Percentiles rank a stretch among this genome's conserved stretches.
These are phyloP conservation scores for Arthrocladium fulminans DNA, from an alignment of 2,329 filamentous ascomycete genomes.

Conservation along the genomic window DNA sequence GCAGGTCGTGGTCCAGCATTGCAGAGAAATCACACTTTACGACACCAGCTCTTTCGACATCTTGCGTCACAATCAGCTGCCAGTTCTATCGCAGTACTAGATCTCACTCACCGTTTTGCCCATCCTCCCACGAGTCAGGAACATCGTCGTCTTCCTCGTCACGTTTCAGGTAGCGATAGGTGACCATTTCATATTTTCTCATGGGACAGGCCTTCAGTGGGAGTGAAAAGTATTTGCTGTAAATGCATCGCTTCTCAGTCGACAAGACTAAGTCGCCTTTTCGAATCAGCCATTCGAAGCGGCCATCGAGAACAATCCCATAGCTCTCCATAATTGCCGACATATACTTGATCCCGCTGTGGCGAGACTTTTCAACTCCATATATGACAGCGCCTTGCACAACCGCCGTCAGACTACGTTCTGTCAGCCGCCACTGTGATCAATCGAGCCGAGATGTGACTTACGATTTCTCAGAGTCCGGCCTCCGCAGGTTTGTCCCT, in stretches of 20 bases:
- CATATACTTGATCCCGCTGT: not conserved
- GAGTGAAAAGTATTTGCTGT: not conserved
- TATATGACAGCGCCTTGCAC: slow-evolving; percentile 5
- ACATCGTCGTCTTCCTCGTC: slow-evolving; percentile 2
- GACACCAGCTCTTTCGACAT: not conserved
- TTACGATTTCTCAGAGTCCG: not conserved
- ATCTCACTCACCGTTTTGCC: not conserved
- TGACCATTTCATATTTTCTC: not conserved
- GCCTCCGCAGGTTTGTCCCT: not conserved
- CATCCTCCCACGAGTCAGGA: not conserved
- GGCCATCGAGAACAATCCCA: not conserved
- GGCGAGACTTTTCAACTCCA: not conserved
- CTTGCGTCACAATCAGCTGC: not conserved
- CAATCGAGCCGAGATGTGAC: not conserved
- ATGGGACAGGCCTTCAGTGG: not conserved
- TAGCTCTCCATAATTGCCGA: not conserved
- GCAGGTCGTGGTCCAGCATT: not conserved
- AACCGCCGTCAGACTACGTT: not conserved
- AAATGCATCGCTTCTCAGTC: not conserved
- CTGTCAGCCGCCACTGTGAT: not conserved
- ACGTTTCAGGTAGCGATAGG: not conserved
- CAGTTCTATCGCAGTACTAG: not conserved
- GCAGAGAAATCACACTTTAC: not conserved
- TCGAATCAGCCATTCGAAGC: not conserved
- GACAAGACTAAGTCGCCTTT: slow-evolving; percentile 1